Evolutionary conservation across 1,284 basidiomycete species (phyloP).

Genomic region (Bjerkandera adusta): DNA sequence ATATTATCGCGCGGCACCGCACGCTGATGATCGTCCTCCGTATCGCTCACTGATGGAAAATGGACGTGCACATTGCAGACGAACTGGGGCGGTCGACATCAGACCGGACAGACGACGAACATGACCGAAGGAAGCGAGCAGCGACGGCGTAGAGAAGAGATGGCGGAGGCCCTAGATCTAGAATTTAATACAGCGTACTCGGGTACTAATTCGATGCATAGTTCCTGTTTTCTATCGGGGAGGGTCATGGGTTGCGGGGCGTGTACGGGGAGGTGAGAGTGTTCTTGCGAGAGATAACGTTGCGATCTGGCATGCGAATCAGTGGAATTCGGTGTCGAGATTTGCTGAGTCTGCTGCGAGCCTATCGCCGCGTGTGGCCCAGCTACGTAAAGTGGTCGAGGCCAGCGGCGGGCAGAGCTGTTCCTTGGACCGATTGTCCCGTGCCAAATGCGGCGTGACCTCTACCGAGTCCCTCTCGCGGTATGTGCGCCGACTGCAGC

Average conservation of each 20-base stretch:
- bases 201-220: conserved; percentile 20
- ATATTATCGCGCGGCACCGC: conserved; percentile 11
- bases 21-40: conserved; percentile 13
- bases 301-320: neutral
- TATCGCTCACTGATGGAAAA: conserved; percentile 12
- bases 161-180: conserved; percentile 1
- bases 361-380: conserved; percentile 12
- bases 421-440: conserved; percentile 2
- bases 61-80: conserved; percentile 11
- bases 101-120: conserved; percentile 19
- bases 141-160: conserved; percentile 21
- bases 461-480: conserved; percentile 4
- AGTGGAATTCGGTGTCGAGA: neutral
- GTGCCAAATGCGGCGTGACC: conserved; percentile 4
- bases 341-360: conserved; percentile 9
- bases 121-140: conserved; percentile 25
- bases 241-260: conserved; percentile 10
- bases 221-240: conserved; percentile 5
- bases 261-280: neutral
- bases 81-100: conserved; percentile 18
- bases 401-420: neutral
- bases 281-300: neutral
- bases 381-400: conserved; percentile 10
- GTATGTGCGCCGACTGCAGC: too few species aligned
- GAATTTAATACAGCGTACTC: conserved; percentile 14